Evolutionary conservation across 306 rosid species (phyloP), one percentile per base, ranked within the genome.

Genomic region (Castanospermum australe): DNA sequence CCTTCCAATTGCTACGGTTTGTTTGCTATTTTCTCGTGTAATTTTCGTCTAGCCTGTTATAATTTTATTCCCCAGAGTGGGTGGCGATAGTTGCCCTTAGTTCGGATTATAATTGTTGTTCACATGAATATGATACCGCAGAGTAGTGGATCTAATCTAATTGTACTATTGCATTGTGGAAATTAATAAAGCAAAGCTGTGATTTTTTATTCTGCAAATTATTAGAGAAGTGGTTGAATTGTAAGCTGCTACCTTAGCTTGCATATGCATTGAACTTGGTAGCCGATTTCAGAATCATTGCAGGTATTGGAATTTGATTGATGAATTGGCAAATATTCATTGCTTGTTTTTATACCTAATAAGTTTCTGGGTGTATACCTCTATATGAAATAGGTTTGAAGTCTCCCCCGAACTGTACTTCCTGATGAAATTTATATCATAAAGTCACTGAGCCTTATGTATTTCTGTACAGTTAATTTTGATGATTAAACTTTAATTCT

Each of bases 61-160:
- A 35, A 7, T 35, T 35, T 62, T 30, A 9, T 50, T 57, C 60
- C 25, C 20, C 47, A 2, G 32, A 6, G 21, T 75, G 2, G 24
- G 17, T 28, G 15, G 32, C 38, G 22, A 22, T 81, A 28, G 20
- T 56, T 42, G 30, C 45, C 17, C 22, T 22, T 64, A 33, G 48
- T 48, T 75, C 8, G 45, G 13, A 51, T 76, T 24, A 20, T 28
- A 8, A 51, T 52, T 69, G 30, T 68, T 59, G 51, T 69, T 85
- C 45, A 60, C 8, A 45, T 73, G 42, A 78, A 32, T 52, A 18
- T 17, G 41, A 30, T 21, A 6, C 30, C 57, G 33, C 2, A 7
- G 33, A 18, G 39, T 74, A 2, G 75, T 42, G 80, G 89, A 86
- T 79, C 82, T 79, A 41, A 64, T 50, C 30, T 35, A 64, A 51